Base-by-base conservation (phyloP, 306 rosid species). In the Rubus idaeus region DNA sequence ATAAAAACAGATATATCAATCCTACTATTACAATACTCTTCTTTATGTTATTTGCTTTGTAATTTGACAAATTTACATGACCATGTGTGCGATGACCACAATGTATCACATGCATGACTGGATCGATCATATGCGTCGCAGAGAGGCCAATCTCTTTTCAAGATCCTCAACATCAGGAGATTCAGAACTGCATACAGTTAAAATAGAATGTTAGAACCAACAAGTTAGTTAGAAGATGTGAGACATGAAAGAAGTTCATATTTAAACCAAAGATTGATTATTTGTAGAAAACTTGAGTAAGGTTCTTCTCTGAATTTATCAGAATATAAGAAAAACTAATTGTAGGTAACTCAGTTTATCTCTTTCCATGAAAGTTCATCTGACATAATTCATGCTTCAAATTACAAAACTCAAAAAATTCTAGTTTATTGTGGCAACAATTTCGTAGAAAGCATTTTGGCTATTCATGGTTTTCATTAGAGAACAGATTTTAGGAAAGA, bases 111-210 rank as follows among this genome's bases (percentile, higher is more conserved):
- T 39, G 26, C 20, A 21, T 82, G 11, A 42, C 6, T 1, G 16
- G 16, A 47, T 30, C 5, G 44, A 37, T 88, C 89, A 94, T 76
- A 81, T 74, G 71, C 91, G 92, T 53, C 98, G 87, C 71, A 94
- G 94, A 26, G 98, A 91, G 58, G 98, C 98, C 84, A 94, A 60
- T 80, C 98, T 90, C 96, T 89, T 94, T 68, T 90, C 98, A 70
- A 94, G 97, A 13, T 94, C 97, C 68, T 90, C 96, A 70, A 94
- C 97, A 65, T 89, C 94, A 50, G 89, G 72, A 75, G 96, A 73
- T 80, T 84, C 87, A 14, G 93, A 52, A 49, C 96, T 94, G 84
- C 88, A 79, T 35, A 64, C 73, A 20, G 40, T 57, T n/a, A 14
- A 69, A 37, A 66, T 12, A 64, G 20, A 58, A 7, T 10, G 42